These are phyloP conservation scores for Recurvomyces mirabilis DNA, from an alignment of 495 filamentous ascomycete species.

Conservation along the genomic window DNA sequence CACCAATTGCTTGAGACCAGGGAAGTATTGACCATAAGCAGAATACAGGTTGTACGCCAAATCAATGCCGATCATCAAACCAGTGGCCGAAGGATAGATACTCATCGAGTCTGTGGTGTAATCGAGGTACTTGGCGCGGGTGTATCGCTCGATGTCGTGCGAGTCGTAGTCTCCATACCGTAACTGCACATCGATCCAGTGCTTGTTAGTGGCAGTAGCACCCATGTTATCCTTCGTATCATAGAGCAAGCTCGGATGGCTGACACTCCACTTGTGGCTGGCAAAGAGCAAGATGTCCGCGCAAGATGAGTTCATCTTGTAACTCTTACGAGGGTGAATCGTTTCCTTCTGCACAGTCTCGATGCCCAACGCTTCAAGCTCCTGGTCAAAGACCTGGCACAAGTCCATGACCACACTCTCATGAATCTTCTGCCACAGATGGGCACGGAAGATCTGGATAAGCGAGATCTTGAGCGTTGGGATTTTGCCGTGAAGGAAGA, in stretches of 20 bases:
- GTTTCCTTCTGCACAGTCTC: constrained; percentile 99
- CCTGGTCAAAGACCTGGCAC: constrained; percentile 98
- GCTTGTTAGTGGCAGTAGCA: constrained; percentile 93
- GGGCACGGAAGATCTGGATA: constrained; percentile 98
- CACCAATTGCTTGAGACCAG: constrained; percentile 87
- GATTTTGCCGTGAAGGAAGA: constrained; percentile 99
- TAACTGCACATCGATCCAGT: constrained; percentile 98
- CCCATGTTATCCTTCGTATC: constrained; percentile 96
- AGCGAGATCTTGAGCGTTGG: constrained; percentile 96
- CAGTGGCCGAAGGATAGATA: constrained; percentile 95
- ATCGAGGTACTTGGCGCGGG: constrained; percentile 95
- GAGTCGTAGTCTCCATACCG: constrained; percentile 99
- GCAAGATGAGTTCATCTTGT: constrained; percentile 99
- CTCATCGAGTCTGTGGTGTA: constrained; percentile 99
- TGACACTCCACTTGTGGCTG: constrained; percentile 98
- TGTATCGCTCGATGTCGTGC: constrained; percentile 96
- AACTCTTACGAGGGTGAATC: constrained; percentile 98
- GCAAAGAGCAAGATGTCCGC: constrained; percentile 97
- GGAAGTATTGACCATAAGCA: constrained; percentile 97
- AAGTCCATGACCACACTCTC: constrained; percentile 99
- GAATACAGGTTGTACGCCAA: constrained; percentile 98
- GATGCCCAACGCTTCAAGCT: constrained; percentile 89
- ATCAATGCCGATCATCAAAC: constrained; percentile 97
- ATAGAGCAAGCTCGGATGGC: constrained; percentile 79
- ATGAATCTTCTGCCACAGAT: constrained; percentile 99